phyloP scores from a whole-genome alignment of 2,329 filamentous ascomycete genomes.

The Talaromyces albobiverticillius region DNA sequence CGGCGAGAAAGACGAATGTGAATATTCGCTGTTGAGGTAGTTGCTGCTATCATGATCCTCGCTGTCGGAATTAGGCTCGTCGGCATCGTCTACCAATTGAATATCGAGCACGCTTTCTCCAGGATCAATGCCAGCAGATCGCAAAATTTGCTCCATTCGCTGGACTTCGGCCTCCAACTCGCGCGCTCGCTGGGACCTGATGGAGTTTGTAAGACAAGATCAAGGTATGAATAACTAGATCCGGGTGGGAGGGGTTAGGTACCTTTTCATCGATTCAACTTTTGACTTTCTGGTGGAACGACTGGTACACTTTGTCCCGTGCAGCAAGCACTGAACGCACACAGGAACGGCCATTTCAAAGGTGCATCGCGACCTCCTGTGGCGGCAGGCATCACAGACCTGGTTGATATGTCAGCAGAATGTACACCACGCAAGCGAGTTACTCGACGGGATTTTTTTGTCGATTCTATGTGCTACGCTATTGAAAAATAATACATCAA shows the following conservation, averaged over 20 bases:
- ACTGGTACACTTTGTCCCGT: conserved; percentile 2
- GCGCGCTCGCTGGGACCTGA: conserved; percentile 3
- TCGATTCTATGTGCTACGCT: too few relatives aligned
- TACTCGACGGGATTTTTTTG: too few relatives aligned
- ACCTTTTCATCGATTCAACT: conserved; percentile 14
- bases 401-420: background rate
- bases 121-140: conserved; percentile 13
- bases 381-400: conserved; percentile 13
- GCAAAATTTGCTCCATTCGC: conserved; percentile 12
- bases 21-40: background rate
- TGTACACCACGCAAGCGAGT: too few relatives aligned
- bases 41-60: conserved; percentile 2
- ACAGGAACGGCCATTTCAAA: conserved; percentile 8
- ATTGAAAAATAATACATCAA: too few relatives aligned
- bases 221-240: too few relatives aligned
- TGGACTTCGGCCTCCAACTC: conserved; percentile 3
- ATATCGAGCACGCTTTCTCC: conserved; percentile 3
- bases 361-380: conserved; percentile 8
- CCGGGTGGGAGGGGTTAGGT: too few relatives aligned
- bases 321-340: conserved; percentile 7
- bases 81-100: background rate
- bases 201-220: too few relatives aligned
- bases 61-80: conserved; percentile 3
- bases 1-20: conserved; percentile 1
- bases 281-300: conserved; percentile 6